Percentiles rank a stretch among this genome's conserved stretches.
Evolutionary conservation across 257 asterid species (phyloP).

Genomic region (Coffea eugenioides): DNA sequence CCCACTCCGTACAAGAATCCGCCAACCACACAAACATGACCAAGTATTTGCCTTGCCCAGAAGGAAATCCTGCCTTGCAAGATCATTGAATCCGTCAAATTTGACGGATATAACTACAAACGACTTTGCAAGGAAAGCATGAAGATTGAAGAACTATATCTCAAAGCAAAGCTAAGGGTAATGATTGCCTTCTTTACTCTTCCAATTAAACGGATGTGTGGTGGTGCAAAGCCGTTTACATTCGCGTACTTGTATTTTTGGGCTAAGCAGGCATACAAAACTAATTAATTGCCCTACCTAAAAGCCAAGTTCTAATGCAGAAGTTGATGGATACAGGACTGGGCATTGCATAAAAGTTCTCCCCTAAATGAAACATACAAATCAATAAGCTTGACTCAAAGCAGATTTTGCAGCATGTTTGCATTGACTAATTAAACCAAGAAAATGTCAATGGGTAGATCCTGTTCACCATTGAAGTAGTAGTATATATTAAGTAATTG

Average conservation of each 20-base stretch:
- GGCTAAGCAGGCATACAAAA: neutral
- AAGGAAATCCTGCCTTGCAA: neutral
- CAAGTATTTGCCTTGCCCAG: neutral
- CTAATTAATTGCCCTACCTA: neutral
- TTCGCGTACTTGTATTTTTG: neutral
- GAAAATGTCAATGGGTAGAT: neutral
- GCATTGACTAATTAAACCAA: neutral
- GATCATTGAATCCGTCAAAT: neutral
- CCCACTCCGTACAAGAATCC: too few relatives aligned
- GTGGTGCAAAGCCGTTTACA: neutral
- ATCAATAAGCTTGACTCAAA: neutral
- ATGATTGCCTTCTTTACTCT: neutral
- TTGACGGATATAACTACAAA: neutral
- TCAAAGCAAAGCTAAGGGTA: neutral
- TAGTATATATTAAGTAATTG: neutral
- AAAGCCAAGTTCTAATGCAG: neutral
- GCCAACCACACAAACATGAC: neutral
- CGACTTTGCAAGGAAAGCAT: neutral
- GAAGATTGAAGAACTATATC: neutral
- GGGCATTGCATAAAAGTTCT: neutral
- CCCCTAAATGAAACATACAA: neutral
- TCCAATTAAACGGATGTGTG: neutral
- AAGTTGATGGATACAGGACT: neutral
- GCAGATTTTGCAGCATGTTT: neutral
- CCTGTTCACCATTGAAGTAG: neutral